These are phyloP conservation scores for Penicillium brasilianum DNA, from an alignment of 2,329 filamentous ascomycete species.

Conservation along the genomic window DNA sequence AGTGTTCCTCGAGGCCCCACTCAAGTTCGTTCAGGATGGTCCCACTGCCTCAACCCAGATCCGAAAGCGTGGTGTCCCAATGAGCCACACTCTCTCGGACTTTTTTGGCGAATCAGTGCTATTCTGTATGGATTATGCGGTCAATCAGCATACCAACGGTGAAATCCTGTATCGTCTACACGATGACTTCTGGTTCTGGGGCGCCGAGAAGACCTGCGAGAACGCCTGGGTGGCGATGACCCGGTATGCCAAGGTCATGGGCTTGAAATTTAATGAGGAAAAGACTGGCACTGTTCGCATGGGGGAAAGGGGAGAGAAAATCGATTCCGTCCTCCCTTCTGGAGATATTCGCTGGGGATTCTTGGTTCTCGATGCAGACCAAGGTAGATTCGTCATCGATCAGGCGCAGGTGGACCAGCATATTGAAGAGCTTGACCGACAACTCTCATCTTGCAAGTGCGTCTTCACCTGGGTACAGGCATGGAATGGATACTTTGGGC, in stretches of 20 bases:
- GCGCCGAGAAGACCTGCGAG: conserved; percentile 58
- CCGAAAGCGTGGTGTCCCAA: conserved; percentile 63
- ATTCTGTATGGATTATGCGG: conserved; percentile 68
- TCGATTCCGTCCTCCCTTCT: conserved; percentile 49
- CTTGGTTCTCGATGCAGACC: conserved; percentile 58
- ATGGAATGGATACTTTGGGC: conserved; percentile 63
- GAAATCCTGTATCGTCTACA: conserved; percentile 65
- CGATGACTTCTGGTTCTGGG: conserved; percentile 73
- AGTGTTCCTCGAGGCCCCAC: conserved; percentile 63
- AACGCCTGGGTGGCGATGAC: conserved; percentile 65
- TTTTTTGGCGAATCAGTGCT: conserved; percentile 65
- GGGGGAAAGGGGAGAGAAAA: conserved; percentile 22
- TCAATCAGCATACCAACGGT: conserved; percentile 63
- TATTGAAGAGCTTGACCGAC: conserved; percentile 62
- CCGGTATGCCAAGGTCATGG: conserved; percentile 60
- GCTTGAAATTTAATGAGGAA: conserved; percentile 62
- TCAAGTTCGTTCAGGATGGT: conserved; percentile 63
- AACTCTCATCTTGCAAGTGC: conserved; percentile 61
- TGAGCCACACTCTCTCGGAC: conserved; percentile 64
- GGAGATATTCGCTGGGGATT: conserved; percentile 66
- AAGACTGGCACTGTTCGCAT: conserved; percentile 62
- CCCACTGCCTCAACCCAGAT: conserved; percentile 49
- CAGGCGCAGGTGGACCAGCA: conserved; percentile 63
- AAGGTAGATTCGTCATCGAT: conserved; percentile 65
- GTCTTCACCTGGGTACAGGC: conserved; percentile 65